phyloP scores from a whole-genome alignment of 306 rosid species.

The Pueraria montana region DNA sequence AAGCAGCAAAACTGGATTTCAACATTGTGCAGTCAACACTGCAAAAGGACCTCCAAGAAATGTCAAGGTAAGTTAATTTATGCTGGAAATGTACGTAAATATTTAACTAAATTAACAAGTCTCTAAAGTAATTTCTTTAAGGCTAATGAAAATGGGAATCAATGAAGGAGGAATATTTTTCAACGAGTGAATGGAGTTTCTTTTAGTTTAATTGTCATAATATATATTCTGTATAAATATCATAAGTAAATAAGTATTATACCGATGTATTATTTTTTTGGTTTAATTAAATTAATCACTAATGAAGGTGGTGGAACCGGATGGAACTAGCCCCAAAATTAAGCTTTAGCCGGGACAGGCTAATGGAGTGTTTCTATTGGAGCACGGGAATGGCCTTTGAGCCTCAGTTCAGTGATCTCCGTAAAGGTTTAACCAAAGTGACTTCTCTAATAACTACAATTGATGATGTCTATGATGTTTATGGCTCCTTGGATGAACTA shows the following conservation, averaged over 20 bases:
- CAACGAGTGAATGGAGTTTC: no score
- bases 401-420: slow-evolving; percentile 50
- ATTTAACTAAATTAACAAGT: no score
- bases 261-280: no score
- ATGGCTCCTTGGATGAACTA: slow-evolving; percentile 64
- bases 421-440: slow-evolving; percentile 64
- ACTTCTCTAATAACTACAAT: slow-evolving; percentile 45
- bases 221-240: no score
- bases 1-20: slow-evolving; percentile 62
- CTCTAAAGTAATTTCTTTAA: no score
- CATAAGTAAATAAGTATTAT: no score
- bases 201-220: no score
- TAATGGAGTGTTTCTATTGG: slow-evolving; percentile 65
- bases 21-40: slow-evolving; percentile 59
- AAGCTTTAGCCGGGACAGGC: slow-evolving; percentile 60
- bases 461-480: slow-evolving; percentile 69
- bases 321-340: slow-evolving; percentile 59
- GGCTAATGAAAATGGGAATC: no score
- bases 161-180: no score
- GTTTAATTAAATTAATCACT: not conserved
- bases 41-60: slow-evolving; percentile 56
- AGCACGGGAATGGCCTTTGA: slow-evolving; percentile 54
- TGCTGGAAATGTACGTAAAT: no score
- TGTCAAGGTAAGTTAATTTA: slow-evolving; percentile 46
- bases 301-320: slow-evolving; percentile 64